These are phyloP conservation scores for Ophiostoma tasmaniense DNA, from an alignment of 2,329 filamentous ascomycete species.

Conservation along the genomic window DNA sequence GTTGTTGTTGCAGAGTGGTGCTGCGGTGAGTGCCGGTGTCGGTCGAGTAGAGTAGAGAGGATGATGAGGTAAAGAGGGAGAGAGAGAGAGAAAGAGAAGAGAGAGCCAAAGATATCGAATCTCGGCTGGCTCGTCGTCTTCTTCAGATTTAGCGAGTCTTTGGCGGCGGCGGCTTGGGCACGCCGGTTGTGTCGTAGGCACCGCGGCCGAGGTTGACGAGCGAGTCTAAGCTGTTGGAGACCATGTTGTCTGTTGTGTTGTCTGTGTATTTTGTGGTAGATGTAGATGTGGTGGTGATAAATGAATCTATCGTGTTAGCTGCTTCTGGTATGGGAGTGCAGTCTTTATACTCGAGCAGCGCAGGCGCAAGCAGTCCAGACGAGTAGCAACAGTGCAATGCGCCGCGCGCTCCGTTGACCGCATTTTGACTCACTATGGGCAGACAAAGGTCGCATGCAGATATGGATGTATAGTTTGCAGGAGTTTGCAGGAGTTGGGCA, in stretches of 20 bases:
- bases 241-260: constrained; percentile 26
- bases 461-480: constrained; percentile 5
- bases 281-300: neutral
- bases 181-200: constrained; percentile 32
- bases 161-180: constrained; percentile 31
- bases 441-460: constrained; percentile 14
- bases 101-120: neutral
- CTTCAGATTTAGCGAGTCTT: constrained; percentile 28
- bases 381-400: too few species aligned
- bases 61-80: too few species aligned
- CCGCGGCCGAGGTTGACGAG: constrained; percentile 30
- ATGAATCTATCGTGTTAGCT: neutral
- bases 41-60: neutral
- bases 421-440: constrained; percentile 16
- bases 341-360: constrained; percentile 6
- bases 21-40: constrained; percentile 12
- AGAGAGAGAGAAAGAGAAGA: neutral
- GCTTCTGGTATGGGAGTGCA: neutral
- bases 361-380: too few species aligned
- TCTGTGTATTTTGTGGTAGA: neutral
- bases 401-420: constrained; percentile 10
- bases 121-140: neutral
- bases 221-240: constrained; percentile 26
- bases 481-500: constrained; percentile 12
- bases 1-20: neutral